Conservation (phyloP, 73 alveolate species). For the Paramecium bursaria region DNA sequence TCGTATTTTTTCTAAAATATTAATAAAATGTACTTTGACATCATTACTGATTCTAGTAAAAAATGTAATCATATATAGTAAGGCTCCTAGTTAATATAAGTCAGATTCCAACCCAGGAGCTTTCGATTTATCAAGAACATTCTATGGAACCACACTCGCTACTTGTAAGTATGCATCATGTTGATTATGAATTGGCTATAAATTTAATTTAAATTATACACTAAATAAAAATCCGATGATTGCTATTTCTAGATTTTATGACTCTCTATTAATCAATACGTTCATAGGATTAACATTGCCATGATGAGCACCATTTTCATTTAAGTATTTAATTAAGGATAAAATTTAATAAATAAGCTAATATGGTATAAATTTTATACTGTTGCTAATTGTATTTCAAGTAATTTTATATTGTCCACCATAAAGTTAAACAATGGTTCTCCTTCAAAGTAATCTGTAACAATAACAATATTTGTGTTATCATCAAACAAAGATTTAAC, state of each 20-base stretch:
- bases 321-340: background rate
- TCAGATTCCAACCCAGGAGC: constrained; percentile 32
- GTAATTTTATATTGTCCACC: background rate
- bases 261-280: constrained; percentile 42
- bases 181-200: background rate
- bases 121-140: constrained; percentile 28
- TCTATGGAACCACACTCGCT: background rate
- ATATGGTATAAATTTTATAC: background rate
- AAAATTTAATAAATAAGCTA: constrained; percentile 33
- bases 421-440: constrained; percentile 27
- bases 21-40: background rate
- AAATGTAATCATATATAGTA: constrained; percentile 33
- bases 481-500: constrained; percentile 16
- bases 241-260: constrained; percentile 11
- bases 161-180: no score
- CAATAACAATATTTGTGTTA: constrained; percentile 20
- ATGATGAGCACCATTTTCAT: constrained; percentile 17
- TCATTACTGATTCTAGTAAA: constrained; percentile 10
- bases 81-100: constrained; percentile 28
- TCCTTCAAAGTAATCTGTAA: constrained; percentile 38
- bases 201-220: background rate
- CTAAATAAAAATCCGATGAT: constrained; percentile 14
- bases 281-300: constrained; percentile 48
- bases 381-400: constrained; percentile 40
- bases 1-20: constrained; percentile 24